Base-by-base conservation (phyloP, 2,329 filamentous ascomycete genomes). In the Ascosphaera aggregata region DNA sequence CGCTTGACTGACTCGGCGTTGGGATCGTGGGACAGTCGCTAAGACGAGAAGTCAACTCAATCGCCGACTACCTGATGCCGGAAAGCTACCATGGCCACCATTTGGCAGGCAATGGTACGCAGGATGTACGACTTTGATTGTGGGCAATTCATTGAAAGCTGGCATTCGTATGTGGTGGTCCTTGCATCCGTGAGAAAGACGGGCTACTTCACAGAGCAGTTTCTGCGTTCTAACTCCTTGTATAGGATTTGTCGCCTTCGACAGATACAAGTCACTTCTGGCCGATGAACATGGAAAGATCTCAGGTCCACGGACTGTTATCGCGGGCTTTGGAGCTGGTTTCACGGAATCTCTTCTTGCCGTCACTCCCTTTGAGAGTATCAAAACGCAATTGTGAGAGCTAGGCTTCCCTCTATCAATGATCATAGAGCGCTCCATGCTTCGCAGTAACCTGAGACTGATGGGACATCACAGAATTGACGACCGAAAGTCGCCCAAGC, bases 101-200 rank as follows among this genome's bases (percentile, higher is more conserved):
- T 95, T 95, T 52, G 89, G 89, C 37, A 66, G 62, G 49, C 82
- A 92, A 58, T 98, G 89, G 89, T 98, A 98, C 58, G 86, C 89
- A 9, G 89, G 89, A 30, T 98, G 89, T 63, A 95, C 89, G 36
- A 95, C 89, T 19, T 62, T 94, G 54, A 92, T 98, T 43, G 82
- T 95, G 48, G 89, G 89, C 43, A 98, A 98, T 61, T 91, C 84
- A 39, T 68, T 89, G 54, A 98, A 98, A 64, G 89, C 89, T 30
- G 89, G 84, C 43, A 91, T 95, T 45, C 76, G 84, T 85, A 69
- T 43, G 76, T 66, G 34, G 19, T n/a, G n/a, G n/a, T n/a, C n/a
- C n/a, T n/a, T n/a, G n/a, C n/a, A n/a, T n/a, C n/a, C n/a, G n/a
- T n/a, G n/a, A n/a, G n/a, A n/a, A n/a, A n/a, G n/a, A n/a, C n/a